Base-by-base conservation (phyloP, 73 alveolate species). In the Strombidium stylifer region DNA sequence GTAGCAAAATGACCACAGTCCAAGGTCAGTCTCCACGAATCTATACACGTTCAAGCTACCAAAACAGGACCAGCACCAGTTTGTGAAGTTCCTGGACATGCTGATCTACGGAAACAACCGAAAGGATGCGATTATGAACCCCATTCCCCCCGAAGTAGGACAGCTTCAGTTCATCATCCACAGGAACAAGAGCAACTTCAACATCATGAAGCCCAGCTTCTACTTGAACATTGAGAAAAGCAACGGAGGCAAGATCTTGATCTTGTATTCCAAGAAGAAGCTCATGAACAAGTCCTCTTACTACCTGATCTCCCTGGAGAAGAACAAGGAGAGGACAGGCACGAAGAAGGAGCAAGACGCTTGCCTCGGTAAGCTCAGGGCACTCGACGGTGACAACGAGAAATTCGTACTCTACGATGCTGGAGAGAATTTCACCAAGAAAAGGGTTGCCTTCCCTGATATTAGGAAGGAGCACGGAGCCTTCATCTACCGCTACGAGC, bases 391-490 rank as follows among this genome's bases (percentile, higher is more conserved):
- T n/a, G 40, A n/a, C 25, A 59, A 59, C 21, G 73, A 59, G 30
- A 18, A 58, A 1, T 59, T 37, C 45, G 35, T 25, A 45, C 37
- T 59, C 8, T 59, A 3, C 40, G 40, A 59, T 40, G 59, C 35
- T 40, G 73, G 73, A 4, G 73, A 59, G 14, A 59, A 59, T 30
- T 58, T 58, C 26, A 59, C 35, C 19, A 41, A 59, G 14, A 40
- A 37, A 58, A 59, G 40, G 30, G 59, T 40, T 1, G 49, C 73
- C 1, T 7, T 59, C 12, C 16, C 58, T 20, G 73, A 58, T 0
- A 59, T 59, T 21, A 37, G 73, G 28, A 59, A 59, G 12, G 73
- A 59, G 51, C 59, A 59, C 60, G 28, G 35, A 58, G 73, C 73
- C 2, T 26, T 59, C 5, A 26, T 37, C 18, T 59, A 59, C 31